These are phyloP conservation scores for Penicillium taxi DNA, from an alignment of 495 filamentous ascomycete genomes.

Conservation along the genomic window DNA sequence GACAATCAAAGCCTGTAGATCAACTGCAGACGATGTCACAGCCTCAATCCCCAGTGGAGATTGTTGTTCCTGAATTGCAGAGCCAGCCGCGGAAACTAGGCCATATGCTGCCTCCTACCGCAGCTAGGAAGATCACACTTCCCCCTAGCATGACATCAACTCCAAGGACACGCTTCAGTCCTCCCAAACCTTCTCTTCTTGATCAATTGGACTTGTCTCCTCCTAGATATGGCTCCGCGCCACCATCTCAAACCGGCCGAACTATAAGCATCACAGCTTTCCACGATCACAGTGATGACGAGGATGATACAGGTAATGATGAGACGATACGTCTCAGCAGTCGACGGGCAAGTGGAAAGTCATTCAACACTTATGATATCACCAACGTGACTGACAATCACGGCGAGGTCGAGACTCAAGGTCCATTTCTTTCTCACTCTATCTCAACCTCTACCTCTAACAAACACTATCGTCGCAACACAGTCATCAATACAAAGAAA, in stretches of 20 bases:
- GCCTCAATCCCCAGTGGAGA: conserved; percentile 9
- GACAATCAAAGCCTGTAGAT: conserved; percentile 12
- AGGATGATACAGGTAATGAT: conserved; percentile 13
- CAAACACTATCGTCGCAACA: conserved; percentile 16
- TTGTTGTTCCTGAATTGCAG: conserved; percentile 11
- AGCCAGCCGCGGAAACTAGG: conserved; percentile 21
- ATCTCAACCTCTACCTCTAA: too few relatives aligned
- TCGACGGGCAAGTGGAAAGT: conserved; percentile 23
- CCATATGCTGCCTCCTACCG: conserved; percentile 24
- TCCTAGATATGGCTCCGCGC: conserved; percentile 28
- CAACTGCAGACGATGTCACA: conserved; percentile 15
- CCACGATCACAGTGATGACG: conserved; percentile 17
- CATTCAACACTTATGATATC: conserved; percentile 28
- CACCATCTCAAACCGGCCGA: conserved; percentile 22
- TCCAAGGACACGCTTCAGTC: conserved; percentile 38
- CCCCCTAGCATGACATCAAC: conserved; percentile 33
- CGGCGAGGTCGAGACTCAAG: conserved; percentile 22
- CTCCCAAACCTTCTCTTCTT: conserved; percentile 37
- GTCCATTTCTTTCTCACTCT: conserved; percentile 22
- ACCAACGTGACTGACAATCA: conserved; percentile 29
- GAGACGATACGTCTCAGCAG: conserved; percentile 17
- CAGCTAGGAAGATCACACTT: conserved; percentile 29
- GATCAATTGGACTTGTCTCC: conserved; percentile 37
- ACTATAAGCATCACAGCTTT: conserved; percentile 16
- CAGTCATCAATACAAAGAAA: conserved; percentile 25